Conservation (phyloP, 441 rosid species). For the Populus hybrid region DNA sequence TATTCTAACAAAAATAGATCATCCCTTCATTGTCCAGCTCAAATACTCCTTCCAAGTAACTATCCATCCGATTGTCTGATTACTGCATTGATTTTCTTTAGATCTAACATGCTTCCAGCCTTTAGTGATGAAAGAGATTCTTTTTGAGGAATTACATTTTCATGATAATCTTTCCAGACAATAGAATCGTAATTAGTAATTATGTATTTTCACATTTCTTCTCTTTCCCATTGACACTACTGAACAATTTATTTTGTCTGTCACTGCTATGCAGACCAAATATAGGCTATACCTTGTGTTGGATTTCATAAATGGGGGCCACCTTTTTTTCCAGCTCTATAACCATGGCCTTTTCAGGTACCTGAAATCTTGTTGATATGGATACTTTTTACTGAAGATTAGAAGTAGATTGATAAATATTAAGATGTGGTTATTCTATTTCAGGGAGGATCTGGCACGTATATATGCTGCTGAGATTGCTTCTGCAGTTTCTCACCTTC, state of each 20-base stretch:
- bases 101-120: background rate
- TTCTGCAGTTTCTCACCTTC: conserved; percentile 90
- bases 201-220: background rate
- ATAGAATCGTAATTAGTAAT: background rate
- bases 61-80: conserved; percentile 4
- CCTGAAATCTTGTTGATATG: conserved; percentile 3
- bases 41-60: conserved; percentile 85
- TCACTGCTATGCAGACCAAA: conserved; percentile 62
- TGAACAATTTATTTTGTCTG: background rate
- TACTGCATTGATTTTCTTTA: background rate
- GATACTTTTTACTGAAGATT: background rate
- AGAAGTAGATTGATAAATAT: conserved; percentile 18
- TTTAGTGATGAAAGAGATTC: background rate
- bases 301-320: conserved; percentile 95
- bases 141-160: background rate
- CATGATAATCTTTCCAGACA: background rate
- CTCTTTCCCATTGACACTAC: background rate
- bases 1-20: conserved; percentile 74
- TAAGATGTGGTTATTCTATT: background rate
- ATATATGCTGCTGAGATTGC: conserved; percentile 87
- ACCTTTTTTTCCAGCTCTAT: conserved; percentile 94
- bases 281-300: conserved; percentile 83
- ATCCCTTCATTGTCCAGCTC: conserved; percentile 90
- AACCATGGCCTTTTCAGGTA: conserved; percentile 96
- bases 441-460: conserved; percentile 92